A percentile compares a stretch with the other conserved stretches of the same genome.
Evolutionary conservation across 352 stramenopile species (phyloP).

Genomic region (Globisporangium spiculum): DNA sequence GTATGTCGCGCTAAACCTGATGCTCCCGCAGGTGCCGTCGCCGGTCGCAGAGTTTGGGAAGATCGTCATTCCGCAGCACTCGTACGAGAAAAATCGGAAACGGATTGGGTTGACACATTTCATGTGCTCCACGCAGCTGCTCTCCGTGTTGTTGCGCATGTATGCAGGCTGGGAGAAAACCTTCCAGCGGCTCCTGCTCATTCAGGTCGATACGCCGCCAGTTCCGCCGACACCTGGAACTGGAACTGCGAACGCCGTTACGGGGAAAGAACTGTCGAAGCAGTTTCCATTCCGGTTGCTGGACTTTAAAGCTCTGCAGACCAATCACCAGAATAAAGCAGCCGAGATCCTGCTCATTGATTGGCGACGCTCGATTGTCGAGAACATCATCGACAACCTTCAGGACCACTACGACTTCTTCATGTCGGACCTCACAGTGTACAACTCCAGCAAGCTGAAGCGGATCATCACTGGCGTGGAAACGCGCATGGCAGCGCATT

Average conservation of each 20-base stretch:
- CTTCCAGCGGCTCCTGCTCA: constrained; percentile 72
- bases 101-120: constrained; percentile 45
- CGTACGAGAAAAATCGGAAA: constrained; percentile 59
- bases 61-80: constrained; percentile 65
- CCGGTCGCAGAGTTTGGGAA: constrained; percentile 63
- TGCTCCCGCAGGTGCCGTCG: constrained; percentile 26
- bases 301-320: constrained; percentile 83
- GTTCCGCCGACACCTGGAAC: background rate
- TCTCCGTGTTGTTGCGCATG: constrained; percentile 83
- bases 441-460: constrained; percentile 51
- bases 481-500: constrained; percentile 81
- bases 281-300: constrained; percentile 81
- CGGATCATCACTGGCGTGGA: constrained; percentile 85
- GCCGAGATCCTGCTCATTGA: constrained; percentile 80
- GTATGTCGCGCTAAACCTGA: constrained; percentile 70
- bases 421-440: constrained; percentile 70
- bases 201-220: constrained; percentile 46
- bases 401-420: constrained; percentile 94
- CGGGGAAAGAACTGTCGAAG: constrained; percentile 35
- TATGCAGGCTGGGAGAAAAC: constrained; percentile 89
- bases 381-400: constrained; percentile 93
- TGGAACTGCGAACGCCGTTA: background rate
- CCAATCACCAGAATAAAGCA: constrained; percentile 68
- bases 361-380: constrained; percentile 87
- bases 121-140: constrained; percentile 57